These are phyloP conservation scores for Senecio squalidus DNA, from an alignment of 140 eudicot species.

Conservation along the genomic window DNA sequence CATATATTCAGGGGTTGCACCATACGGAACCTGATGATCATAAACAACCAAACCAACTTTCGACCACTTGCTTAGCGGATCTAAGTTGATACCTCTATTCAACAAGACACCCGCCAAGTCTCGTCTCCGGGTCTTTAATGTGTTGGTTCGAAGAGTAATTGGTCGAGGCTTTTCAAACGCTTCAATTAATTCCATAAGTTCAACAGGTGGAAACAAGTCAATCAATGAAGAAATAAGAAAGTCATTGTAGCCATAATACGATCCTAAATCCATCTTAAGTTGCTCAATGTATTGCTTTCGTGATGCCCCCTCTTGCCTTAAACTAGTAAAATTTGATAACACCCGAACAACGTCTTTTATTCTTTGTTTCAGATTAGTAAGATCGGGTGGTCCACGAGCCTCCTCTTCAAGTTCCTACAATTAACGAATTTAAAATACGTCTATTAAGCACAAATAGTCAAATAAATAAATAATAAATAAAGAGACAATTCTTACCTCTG, in stretches of 20 bases:
- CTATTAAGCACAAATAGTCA: neutral
- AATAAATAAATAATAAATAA: neutral
- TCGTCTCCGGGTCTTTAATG: constrained; percentile 92
- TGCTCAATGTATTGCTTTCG: constrained; percentile 80
- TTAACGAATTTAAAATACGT: neutral
- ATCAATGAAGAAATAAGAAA: constrained; percentile 69
- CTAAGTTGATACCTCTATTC: constrained; percentile 95
- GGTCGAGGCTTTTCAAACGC: constrained; percentile 98
- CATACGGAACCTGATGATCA: constrained; percentile 97
- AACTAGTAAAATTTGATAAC: constrained; percentile 64
- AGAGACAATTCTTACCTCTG: constrained; percentile 41
- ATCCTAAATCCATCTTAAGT: constrained; percentile 67
- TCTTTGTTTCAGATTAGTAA: constrained; percentile 74
- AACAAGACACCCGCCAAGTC: constrained; percentile 90
- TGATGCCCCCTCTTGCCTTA: constrained; percentile 78
- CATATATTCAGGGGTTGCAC: constrained; percentile 98
- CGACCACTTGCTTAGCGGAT: constrained; percentile 97
- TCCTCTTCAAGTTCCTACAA: constrained; percentile 81
- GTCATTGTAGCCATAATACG: constrained; percentile 93
- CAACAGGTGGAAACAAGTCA: constrained; percentile 94
- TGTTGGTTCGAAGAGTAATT: constrained; percentile 81
- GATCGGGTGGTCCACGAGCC: constrained; percentile 85
- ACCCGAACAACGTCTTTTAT: constrained; percentile 87
- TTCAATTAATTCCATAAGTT: constrained; percentile 90
- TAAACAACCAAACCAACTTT: constrained; percentile 94